phyloP scores from a whole-genome alignment of 805 yeast genomes.

The Saccharomyces kudriavzevii region DNA sequence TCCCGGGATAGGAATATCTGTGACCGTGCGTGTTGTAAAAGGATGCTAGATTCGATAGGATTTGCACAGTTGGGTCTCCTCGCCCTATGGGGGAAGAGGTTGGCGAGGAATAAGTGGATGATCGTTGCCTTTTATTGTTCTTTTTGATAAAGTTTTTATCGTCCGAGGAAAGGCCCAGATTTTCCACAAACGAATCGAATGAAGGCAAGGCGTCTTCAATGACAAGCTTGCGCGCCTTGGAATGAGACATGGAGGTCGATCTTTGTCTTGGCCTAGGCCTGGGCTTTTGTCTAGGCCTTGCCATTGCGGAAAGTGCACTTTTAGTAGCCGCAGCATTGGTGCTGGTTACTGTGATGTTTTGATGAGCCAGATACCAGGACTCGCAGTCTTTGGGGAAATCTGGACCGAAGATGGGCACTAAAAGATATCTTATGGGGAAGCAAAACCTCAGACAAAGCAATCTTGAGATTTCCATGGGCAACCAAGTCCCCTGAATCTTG shows the following conservation, averaged over 20 bases:
- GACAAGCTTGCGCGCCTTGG: not conserved
- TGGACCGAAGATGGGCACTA: slow-evolving; percentile 74
- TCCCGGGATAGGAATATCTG: not conserved
- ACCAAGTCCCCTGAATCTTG: slow-evolving; percentile 93
- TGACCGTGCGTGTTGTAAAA: slow-evolving; percentile 7
- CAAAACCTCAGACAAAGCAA: slow-evolving; percentile 67
- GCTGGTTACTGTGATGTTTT: not conserved
- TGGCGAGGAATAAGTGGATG: not conserved
- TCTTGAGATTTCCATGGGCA: slow-evolving; percentile 57
- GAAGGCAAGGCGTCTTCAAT: not conserved
- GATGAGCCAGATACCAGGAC: slow-evolving; percentile 5
- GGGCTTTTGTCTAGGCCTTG: not conserved
- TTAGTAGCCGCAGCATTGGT: not conserved
- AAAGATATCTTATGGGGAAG: slow-evolving; percentile 62
- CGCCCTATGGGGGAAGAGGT: not conserved
- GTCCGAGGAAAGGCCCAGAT: not conserved
- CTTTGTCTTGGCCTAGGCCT: not conserved
- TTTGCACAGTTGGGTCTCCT: slow-evolving; percentile 16
- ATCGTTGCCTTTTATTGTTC: not conserved
- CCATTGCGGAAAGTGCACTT: not conserved
- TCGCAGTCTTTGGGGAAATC: slow-evolving; percentile 41
- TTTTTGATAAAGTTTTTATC: not conserved
- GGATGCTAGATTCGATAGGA: slow-evolving; percentile 20
- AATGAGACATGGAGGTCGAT: not conserved
- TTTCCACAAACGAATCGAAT: not conserved